Base-by-base conservation (phyloP, 768 basidiomycete genomes). In the Lentinula sp. region DNA sequence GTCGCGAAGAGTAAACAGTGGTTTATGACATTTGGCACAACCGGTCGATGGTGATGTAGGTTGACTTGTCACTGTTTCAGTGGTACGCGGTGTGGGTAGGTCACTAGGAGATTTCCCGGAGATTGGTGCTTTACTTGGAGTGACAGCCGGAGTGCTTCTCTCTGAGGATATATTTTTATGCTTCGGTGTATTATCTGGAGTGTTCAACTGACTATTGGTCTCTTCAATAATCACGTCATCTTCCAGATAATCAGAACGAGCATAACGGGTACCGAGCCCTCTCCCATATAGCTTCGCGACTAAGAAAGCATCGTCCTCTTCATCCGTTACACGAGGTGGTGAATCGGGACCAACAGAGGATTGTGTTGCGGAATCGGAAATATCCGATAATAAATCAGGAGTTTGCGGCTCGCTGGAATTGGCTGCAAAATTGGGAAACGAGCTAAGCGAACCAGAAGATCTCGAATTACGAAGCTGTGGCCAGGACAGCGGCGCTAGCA, bases 381-480 rank as follows among this genome's bases (percentile, higher is more conserved):
- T 74, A 66, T 88, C 87, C 18, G 80, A 78, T 21, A 80, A 74
- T n/a, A 87, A 71, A 57, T 86, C 85, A 3, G 87, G 85, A 16
- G 81, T 86, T 35, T 77, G 76, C n/a, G 81, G 78, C n/a, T 59
- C 43, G 18, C 71, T 67, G 63, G 74, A 74, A 57, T 66, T 69
- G 9, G 23, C 35, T 34, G 61, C 50, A 51, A 40, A 61, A 13
- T 53, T 37, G n/a, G 63, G 52, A 45, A 51, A 57, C 13, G 45
- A 49, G 16, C 58, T 55, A 11, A 56, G 42, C 31, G 37, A 55
- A 45, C 60, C 61, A 37, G 65, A 62, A 37, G 60, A 63, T 63
- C 60, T 58, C 37, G 56, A 68, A 61, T 21, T 64, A 67, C 23
- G 69, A 68, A 23, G 69, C 68, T 39, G 66, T 63, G 18, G 67